phyloP scores from a whole-genome alignment of 768 basidiomycete species.

The Rossbeevera mucosa region DNA sequence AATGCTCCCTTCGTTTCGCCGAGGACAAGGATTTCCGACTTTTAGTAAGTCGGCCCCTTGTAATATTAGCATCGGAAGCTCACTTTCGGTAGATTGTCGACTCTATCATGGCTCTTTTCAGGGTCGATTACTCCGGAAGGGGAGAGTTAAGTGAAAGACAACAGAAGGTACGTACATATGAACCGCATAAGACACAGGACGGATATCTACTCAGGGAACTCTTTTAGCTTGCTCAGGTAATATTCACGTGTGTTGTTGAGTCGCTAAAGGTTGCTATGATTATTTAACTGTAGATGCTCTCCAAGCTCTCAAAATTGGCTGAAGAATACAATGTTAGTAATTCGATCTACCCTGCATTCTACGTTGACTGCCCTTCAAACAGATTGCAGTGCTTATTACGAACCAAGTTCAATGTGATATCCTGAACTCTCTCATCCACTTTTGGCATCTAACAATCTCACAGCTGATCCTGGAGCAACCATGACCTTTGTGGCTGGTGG shows the following conservation, averaged over 20 bases:
- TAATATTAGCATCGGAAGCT: background rate
- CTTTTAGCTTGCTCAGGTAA: conserved; percentile 77
- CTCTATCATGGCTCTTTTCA: conserved; percentile 95
- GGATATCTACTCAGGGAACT: conserved; percentile 9
- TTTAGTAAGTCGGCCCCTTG: conserved; percentile 40
- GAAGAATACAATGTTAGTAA: conserved; percentile 80
- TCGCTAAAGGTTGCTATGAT: background rate
- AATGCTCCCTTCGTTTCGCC: conserved; percentile 82
- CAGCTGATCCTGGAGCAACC: conserved; percentile 91
- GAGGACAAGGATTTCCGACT: conserved; percentile 84
- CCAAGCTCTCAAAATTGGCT: conserved; percentile 83
- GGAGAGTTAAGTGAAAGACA: conserved; percentile 93
- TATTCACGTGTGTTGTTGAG: background rate
- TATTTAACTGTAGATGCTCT: conserved; percentile 62
- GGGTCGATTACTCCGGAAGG: conserved; percentile 89
- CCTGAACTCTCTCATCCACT: background rate
- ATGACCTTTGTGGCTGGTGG: conserved; percentile 95
- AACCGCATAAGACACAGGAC: background rate
- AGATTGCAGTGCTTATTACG: conserved; percentile 85
- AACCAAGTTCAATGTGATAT: conserved; percentile 84
- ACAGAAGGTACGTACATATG: conserved; percentile 58
- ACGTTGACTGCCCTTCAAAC: conserved; percentile 8
- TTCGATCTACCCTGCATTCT: background rate
- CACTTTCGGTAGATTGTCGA: conserved; percentile 69
- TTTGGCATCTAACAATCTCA: conserved; percentile 8